These are phyloP conservation scores for Melaleuca quinquenervia DNA, from an alignment of 345 rosid genomes.

Conservation along the genomic window DNA sequence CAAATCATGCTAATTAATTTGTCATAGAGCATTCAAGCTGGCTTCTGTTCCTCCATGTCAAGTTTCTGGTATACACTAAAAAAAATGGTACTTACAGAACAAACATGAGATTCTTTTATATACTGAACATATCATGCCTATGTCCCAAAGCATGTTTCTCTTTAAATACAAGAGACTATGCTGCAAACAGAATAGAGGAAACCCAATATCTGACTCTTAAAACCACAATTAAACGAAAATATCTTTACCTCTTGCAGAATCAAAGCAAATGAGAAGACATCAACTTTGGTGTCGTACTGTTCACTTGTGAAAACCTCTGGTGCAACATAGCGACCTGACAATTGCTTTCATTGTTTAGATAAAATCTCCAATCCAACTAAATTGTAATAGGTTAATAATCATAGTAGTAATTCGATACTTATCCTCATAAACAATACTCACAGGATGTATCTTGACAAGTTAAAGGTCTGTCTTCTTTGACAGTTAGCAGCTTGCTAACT, in stretches of 20 bases:
- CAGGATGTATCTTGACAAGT: conserved; percentile 52
- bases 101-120: background rate
- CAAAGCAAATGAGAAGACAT: conserved; percentile 88
- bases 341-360: background rate
- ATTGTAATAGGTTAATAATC: background rate
- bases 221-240: background rate
- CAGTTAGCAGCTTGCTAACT: conserved; percentile 84
- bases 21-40: background rate
- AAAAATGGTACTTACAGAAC: background rate
- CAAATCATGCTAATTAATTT: background rate
- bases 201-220: background rate
- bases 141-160: background rate
- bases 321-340: conserved; percentile 73
- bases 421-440: conserved; percentile 21
- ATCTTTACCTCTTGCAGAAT: conserved; percentile 74
- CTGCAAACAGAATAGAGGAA: background rate
- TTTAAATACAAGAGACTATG: background rate
- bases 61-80: background rate
- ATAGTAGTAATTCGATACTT: background rate
- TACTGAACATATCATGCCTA: background rate
- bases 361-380: background rate
- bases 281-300: conserved; percentile 87
- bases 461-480: conserved; percentile 72
- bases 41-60: background rate
- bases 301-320: conserved; percentile 67